Percentiles rank a stretch among this genome's conserved stretches.
Conservation (phyloP, 495 filamentous ascomycete genomes). For the Xylaria flabelliformis region DNA sequence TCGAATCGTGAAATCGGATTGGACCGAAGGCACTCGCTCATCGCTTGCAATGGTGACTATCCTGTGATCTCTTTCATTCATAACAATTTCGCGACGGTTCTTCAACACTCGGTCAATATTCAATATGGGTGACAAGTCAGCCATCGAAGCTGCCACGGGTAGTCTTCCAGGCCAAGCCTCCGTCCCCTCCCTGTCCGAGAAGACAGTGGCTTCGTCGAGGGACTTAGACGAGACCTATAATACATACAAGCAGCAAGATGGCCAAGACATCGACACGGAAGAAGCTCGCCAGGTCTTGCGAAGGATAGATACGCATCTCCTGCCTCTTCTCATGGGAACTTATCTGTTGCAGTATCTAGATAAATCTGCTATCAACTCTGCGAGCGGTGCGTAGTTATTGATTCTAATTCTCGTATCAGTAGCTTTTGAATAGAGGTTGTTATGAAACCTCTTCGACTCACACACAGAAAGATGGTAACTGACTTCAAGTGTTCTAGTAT, state of each 20-base stretch:
- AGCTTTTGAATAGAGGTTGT: background rate
- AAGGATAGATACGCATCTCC: constrained; percentile 61
- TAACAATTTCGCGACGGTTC: background rate
- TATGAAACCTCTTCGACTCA: background rate
- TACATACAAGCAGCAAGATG: constrained; percentile 50
- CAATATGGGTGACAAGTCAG: constrained; percentile 9
- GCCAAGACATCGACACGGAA: constrained; percentile 44
- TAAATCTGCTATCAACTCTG: constrained; percentile 66
- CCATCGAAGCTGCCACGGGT: background rate
- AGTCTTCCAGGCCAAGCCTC: background rate
- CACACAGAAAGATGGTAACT: background rate
- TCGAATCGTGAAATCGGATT: background rate
- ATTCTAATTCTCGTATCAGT: background rate
- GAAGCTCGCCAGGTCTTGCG: constrained; percentile 59
- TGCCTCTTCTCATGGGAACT: constrained; percentile 63
- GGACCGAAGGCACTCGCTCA: background rate
- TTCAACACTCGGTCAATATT: background rate
- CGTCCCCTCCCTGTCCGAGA: background rate
- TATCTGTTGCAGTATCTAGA: constrained; percentile 66
- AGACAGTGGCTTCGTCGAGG: constrained; percentile 33
- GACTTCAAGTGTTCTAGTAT: constrained; percentile 41
- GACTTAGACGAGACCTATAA: constrained; percentile 56
- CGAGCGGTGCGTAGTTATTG: constrained; percentile 39
- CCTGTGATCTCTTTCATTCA: background rate
- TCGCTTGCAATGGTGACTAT: background rate